A percentile compares a stretch with the other conserved stretches of the same genome.
phyloP scores from a whole-genome alignment of 2,329 filamentous ascomycete species.

The Curvularia lunata region DNA sequence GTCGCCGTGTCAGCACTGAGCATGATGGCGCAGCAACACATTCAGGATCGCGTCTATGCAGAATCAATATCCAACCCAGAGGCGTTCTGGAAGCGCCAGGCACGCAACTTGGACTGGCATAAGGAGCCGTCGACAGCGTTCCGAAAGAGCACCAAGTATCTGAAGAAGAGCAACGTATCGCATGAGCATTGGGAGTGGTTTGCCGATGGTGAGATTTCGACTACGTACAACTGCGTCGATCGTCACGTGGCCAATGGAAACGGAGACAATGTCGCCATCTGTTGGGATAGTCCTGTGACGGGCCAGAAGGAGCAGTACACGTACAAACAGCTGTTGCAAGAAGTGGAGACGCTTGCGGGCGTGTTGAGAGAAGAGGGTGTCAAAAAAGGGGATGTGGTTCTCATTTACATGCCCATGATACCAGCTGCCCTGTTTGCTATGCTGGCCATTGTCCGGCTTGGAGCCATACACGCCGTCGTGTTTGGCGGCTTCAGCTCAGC shows the following conservation, averaged over 20 bases:
- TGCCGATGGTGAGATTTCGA: constrained; percentile 84
- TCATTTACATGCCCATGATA: constrained; percentile 98
- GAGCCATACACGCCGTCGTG: constrained; percentile 88
- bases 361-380: constrained; percentile 84
- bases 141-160: constrained; percentile 64
- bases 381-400: constrained; percentile 80
- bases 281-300: constrained; percentile 88
- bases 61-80: constrained; percentile 72
- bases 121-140: constrained; percentile 71
- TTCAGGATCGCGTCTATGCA: constrained; percentile 59
- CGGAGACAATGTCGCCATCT: constrained; percentile 75
- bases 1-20: not conserved
- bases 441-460: constrained; percentile 79
- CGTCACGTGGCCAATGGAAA: constrained; percentile 80
- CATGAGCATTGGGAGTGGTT: constrained; percentile 92
- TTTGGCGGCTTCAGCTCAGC: constrained; percentile 88
- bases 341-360: constrained; percentile 82
- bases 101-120: constrained; percentile 80
- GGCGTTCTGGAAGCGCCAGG: constrained; percentile 77
- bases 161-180: constrained; percentile 64
- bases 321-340: constrained; percentile 75
- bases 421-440: constrained; percentile 86
- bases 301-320: constrained; percentile 73
- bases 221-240: constrained; percentile 90
- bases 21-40: constrained; percentile 22